Evolutionary conservation across 371 early-diverging fungal genomes (phyloP).

Genomic region (Mucor velutinosus): DNA sequence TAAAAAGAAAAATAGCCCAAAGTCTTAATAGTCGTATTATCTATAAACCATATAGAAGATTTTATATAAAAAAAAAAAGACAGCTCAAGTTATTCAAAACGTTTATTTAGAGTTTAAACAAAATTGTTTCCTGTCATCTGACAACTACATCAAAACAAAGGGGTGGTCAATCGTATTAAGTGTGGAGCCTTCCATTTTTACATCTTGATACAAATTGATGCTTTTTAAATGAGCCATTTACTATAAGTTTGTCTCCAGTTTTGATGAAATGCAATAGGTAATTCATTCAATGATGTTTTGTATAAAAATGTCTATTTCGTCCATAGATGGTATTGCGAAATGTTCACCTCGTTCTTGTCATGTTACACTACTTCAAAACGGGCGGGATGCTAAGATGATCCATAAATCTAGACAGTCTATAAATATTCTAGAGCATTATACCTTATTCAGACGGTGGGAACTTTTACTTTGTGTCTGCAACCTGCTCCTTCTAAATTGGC

Average conservation of each 20-base stretch:
- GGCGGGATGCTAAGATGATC: neutral
- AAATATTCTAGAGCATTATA: too few relatives aligned
- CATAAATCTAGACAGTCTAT: neutral
- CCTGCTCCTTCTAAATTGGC: too few relatives aligned
- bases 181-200: neutral
- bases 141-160: neutral
- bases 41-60: neutral
- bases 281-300: neutral
- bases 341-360: neutral
- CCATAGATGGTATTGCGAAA: neutral
- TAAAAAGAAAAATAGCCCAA: neutral
- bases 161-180: neutral
- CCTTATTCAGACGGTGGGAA: too few relatives aligned
- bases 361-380: neutral
- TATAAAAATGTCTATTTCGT: neutral
- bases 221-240: neutral
- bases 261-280: neutral
- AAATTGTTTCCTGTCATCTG: neutral
- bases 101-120: neutral
- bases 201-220: neutral
- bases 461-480: too few relatives aligned
- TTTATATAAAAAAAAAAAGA: neutral
- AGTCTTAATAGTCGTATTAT: neutral
- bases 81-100: neutral
- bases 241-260: neutral